phyloP scores from a whole-genome alignment of 1,284 basidiomycete species.

The Cryptococcus hybrid region DNA sequence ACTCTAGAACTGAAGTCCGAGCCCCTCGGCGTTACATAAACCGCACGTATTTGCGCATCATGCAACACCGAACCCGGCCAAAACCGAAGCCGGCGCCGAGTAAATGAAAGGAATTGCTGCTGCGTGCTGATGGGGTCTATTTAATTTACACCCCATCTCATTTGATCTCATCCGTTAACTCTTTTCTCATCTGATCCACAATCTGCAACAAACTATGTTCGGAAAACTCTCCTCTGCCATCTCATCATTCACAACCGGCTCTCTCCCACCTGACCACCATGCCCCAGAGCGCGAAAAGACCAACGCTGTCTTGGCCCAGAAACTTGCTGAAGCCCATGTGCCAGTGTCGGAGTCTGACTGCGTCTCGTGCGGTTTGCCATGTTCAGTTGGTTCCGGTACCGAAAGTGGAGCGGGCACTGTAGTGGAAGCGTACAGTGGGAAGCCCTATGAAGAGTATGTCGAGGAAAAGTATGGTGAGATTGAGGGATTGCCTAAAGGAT shows the following conservation, averaged over 20 bases:
- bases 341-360: constrained; percentile 71
- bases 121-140: no score
- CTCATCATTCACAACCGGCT: constrained; percentile 16
- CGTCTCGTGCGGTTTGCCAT: constrained; percentile 71
- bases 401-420: constrained; percentile 29
- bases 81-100: no score
- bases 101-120: no score
- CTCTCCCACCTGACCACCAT: constrained; percentile 20
- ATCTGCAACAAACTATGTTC: constrained; percentile 22
- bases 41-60: no score
- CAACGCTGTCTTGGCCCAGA: constrained; percentile 39
- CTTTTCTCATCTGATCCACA: neutral
- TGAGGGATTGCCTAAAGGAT: constrained; percentile 65
- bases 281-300: constrained; percentile 23
- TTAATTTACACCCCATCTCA: neutral
- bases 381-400: constrained; percentile 36
- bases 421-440: constrained; percentile 34
- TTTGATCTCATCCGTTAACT: neutral
- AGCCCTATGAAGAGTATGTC: constrained; percentile 34
- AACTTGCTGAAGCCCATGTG: constrained; percentile 57
- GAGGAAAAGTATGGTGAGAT: constrained; percentile 57
- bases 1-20: no score
- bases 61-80: no score
- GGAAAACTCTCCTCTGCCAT: constrained; percentile 36
- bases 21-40: no score